phyloP scores from a whole-genome alignment of 2,329 filamentous ascomycete species.

The Colletotrichum tabaci region DNA sequence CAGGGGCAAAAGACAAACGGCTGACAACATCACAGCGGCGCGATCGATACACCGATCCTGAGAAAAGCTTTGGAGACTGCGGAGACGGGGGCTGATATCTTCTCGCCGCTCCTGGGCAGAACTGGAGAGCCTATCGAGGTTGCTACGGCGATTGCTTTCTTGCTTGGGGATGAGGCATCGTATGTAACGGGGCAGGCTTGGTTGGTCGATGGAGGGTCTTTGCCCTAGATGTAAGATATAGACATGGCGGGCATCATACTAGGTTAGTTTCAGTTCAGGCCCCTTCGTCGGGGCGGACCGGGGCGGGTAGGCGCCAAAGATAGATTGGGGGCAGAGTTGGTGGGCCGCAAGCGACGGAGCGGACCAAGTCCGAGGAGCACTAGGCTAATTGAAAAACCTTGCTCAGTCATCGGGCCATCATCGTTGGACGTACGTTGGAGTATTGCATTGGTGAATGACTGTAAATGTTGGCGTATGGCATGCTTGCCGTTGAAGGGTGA shows the following conservation, averaged over 20 bases:
- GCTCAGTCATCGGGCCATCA: too few species aligned
- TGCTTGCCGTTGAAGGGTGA: background rate
- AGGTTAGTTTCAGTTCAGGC: background rate
- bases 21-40: conserved; percentile 23
- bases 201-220: conserved; percentile 47
- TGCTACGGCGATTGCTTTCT: conserved; percentile 47
- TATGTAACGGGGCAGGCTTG: conserved; percentile 48
- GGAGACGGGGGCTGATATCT: conserved; percentile 14
- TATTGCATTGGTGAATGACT: background rate
- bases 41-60: conserved; percentile 40
- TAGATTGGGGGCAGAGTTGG: background rate
- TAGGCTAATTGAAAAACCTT: background rate
- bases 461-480: background rate
- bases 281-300: background rate
- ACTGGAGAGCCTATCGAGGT: conserved; percentile 49
- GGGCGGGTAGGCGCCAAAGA: background rate
- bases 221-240: conserved; percentile 2
- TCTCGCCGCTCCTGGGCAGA: conserved; percentile 42
- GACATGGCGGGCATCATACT: too few species aligned
- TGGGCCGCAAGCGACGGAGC: background rate
- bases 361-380: background rate
- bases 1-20: background rate
- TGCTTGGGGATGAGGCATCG: conserved; percentile 47
- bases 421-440: too few species aligned
- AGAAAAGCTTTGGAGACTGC: conserved; percentile 8